A percentile compares a stretch with the other conserved stretches of the same genome.
Conservation (phyloP, 257 asterid species). For the Solanum dulcamara region DNA sequence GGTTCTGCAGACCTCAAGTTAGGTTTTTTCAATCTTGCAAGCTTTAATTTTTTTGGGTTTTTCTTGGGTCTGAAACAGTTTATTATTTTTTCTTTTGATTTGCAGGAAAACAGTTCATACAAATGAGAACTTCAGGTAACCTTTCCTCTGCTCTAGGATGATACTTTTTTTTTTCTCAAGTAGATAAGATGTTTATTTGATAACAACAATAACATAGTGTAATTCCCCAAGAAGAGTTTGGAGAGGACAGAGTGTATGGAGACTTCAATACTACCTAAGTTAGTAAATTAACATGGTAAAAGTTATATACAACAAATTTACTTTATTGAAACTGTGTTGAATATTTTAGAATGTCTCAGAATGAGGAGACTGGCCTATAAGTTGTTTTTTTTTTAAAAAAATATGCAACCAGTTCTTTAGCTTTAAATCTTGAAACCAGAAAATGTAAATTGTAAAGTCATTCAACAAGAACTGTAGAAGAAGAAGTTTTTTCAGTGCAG, state of each 20-base stretch:
- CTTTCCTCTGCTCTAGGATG: not conserved
- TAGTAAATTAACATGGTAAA: not conserved
- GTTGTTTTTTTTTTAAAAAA: not conserved
- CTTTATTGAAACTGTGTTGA: not conserved
- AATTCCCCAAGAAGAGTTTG: not conserved
- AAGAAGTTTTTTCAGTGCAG: constrained; percentile 2
- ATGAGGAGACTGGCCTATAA: not conserved
- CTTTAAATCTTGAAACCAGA: not conserved
- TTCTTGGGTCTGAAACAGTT: not conserved
- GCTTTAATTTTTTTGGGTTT: not conserved
- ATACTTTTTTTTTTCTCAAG: not conserved
- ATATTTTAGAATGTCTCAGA: not conserved
- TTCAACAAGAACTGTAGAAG: constrained; percentile 2
- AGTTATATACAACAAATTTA: not conserved
- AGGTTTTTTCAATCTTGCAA: not conserved
- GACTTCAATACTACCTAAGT: not conserved
- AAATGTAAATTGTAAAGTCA: not conserved
- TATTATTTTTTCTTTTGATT: not conserved
- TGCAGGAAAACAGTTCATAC: constrained; percentile 85
- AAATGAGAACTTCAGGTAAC: constrained; percentile 88
- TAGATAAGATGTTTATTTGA: not conserved
- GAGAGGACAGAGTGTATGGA: not conserved
- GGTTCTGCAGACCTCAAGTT: constrained; percentile 93
- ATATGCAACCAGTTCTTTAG: not conserved
- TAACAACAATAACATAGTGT: not conserved